These are phyloP conservation scores for Choiromyces venosus DNA, from an alignment of 495 filamentous ascomycete genomes.

Conservation along the genomic window DNA sequence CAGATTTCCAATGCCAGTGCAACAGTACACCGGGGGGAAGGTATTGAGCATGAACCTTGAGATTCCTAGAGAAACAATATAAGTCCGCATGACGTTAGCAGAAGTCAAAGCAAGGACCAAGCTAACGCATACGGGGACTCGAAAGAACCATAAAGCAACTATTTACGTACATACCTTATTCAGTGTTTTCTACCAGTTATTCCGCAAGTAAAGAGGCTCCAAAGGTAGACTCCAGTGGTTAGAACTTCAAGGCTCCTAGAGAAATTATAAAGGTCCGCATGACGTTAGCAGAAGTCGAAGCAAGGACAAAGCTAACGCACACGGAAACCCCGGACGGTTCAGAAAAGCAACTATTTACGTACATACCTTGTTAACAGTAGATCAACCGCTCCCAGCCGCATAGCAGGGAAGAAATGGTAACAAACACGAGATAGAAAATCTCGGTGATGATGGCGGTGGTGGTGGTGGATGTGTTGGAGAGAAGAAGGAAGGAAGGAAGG, in stretches of 20 bases:
- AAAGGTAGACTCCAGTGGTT: too few species aligned
- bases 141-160: background rate
- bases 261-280: background rate
- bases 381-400: background rate
- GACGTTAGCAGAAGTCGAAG: background rate
- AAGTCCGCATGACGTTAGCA: too few species aligned
- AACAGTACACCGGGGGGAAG: too few species aligned
- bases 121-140: too few species aligned
- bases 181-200: too few species aligned
- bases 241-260: background rate
- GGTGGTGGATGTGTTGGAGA: background rate
- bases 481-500: background rate
- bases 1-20: too few species aligned
- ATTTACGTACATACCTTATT: background rate
- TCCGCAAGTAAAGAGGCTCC: too few species aligned
- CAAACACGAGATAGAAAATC: background rate
- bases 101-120: too few species aligned
- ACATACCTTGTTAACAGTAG: background rate
- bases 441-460: background rate
- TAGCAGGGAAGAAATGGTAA: background rate
- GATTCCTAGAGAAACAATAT: too few species aligned
- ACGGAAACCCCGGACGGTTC: background rate
- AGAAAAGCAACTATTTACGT: background rate
- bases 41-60: too few species aligned
- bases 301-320: background rate